Evolutionary conservation across 768 basidiomycete genomes (phyloP), one percentile per base, ranked within the genome.

Genomic region (Neoboletus subvelutipes): DNA sequence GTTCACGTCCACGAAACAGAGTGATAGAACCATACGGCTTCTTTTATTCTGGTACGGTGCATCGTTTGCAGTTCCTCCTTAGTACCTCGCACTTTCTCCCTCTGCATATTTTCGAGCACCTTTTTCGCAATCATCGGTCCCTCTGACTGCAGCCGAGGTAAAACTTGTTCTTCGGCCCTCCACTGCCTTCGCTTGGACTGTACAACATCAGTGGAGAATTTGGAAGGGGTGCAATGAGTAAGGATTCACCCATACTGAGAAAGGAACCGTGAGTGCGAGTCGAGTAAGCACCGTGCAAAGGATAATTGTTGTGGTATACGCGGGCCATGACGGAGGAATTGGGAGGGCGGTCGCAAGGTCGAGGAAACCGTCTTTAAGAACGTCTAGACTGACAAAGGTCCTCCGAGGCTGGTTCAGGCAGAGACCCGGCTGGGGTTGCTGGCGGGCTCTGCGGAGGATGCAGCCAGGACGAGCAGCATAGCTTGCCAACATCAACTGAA

Each of bases 301-400:
- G 50, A 92, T 85, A 56, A 93, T 90, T 2, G 89, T 85, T 2
- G 84, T 80, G 7, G 91, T 82, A 71, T 92, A 92, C 0, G 84
- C 72, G 0, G 91, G 90, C 60, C 84, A 76, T 11, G 79, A 80
- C 1, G 84, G 76, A 24, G 91, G 88, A 61, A 83, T 76, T 2
- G 90, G 90, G n/a, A 92, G 74, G 4, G 87, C 88, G 37, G 83
- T 67, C 24, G 90, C 86, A 48, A 92, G 74, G 77, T 92, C 90
- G 15, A 92, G 77, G 65, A 92, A 91, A 11, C 83, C 85, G 65
- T 90, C 78, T 36, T 80, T 78, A 53, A 86, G 68, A 42, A 67
- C 45, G 49, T 69, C 69, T 45, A 73, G 42, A 54, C 58, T 63
- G 52, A 52, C 58, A 48, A 74, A 54, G 10, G 57, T 62, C 54